These are phyloP conservation scores for Metschnikowia sp. DNA, from an alignment of 805 yeast species.

Conservation along the genomic window DNA sequence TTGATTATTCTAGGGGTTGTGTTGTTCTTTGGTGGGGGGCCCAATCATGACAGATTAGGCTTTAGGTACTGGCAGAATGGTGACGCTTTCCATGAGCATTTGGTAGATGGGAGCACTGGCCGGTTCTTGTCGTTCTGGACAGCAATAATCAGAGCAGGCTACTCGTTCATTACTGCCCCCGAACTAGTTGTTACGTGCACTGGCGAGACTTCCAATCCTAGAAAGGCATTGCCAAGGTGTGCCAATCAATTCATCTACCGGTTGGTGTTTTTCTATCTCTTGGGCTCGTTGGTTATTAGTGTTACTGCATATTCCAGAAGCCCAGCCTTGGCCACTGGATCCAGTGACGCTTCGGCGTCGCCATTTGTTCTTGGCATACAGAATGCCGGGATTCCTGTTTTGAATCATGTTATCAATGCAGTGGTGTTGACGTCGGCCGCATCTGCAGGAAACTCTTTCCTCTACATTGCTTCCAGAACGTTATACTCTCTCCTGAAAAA, in stretches of 20 bases:
- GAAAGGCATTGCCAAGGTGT: constrained; percentile 61
- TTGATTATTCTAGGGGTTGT: constrained; percentile 20
- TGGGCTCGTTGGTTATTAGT: constrained; percentile 40
- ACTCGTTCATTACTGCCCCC: constrained; percentile 36
- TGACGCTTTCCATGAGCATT: constrained; percentile 39
- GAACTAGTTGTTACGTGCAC: constrained; percentile 53
- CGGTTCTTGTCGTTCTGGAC: constrained; percentile 23
- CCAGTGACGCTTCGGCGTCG: constrained; percentile 55
- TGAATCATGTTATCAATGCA: constrained; percentile 78
- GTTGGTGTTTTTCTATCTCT: constrained; percentile 38
- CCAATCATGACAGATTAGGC: constrained; percentile 19
- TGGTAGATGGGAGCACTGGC: constrained; percentile 28
- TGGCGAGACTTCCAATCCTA: constrained; percentile 58
- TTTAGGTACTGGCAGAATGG: constrained; percentile 20
- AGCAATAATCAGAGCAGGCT: constrained; percentile 24
- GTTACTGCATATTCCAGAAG: constrained; percentile 32
- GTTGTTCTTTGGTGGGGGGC: constrained; percentile 21
- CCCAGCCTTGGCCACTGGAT: constrained; percentile 22
- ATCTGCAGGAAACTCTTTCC: constrained; percentile 25
- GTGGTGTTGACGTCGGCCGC: constrained; percentile 64
- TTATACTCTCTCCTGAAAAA: constrained; percentile 16
- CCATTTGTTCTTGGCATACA: constrained; percentile 85
- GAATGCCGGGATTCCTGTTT: constrained; percentile 55
- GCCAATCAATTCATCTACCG: constrained; percentile 55
- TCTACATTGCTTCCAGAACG: constrained; percentile 19